These are phyloP conservation scores for Psilocybe azurescens DNA, from an alignment of 768 basidiomycete genomes.

Conservation along the genomic window DNA sequence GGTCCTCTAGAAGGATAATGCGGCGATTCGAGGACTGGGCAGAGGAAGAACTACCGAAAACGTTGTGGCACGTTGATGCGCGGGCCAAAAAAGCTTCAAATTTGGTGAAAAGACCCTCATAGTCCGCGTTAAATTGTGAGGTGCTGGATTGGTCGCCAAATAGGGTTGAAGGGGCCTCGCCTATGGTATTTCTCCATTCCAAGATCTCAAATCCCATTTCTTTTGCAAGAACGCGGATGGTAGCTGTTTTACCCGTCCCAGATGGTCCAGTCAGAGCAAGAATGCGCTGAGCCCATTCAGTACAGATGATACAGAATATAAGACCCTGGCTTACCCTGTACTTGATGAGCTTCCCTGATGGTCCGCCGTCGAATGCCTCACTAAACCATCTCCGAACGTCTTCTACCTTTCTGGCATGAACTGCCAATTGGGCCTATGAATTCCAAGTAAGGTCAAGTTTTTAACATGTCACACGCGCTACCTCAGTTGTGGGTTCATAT, in stretches of 20 bases:
- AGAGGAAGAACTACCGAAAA: constrained; percentile 41
- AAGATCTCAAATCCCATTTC: constrained; percentile 82
- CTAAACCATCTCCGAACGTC: constrained; percentile 77
- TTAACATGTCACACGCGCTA: constrained; percentile 23
- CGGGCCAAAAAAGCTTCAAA: constrained; percentile 79
- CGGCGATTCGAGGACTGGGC: constrained; percentile 43
- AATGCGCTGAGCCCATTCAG: constrained; percentile 63
- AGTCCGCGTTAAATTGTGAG: constrained; percentile 29
- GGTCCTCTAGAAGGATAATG: constrained; percentile 83
- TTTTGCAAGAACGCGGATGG: constrained; percentile 71
- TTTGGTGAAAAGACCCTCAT: constrained; percentile 63
- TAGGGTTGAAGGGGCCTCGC: constrained; percentile 44
- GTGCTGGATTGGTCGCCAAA: constrained; percentile 21
- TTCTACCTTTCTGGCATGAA: constrained; percentile 80
- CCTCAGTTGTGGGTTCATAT: constrained; percentile 66
- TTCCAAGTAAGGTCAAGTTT: constrained; percentile 1
- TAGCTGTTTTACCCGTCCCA: constrained; percentile 90
- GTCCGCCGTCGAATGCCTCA: constrained; percentile 75
- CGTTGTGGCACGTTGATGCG: constrained; percentile 61
- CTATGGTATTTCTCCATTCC: constrained; percentile 82
- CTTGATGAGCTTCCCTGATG: constrained; percentile 65
- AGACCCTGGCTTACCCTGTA: constrained; percentile 66
- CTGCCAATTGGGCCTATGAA: constrained; percentile 70
- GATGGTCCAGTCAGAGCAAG: constrained; percentile 88
- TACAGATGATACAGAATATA: neutral